Evolutionary conservation across 495 filamentous ascomycete genomes (phyloP).

Genomic region (Penicillium angulare): DNA sequence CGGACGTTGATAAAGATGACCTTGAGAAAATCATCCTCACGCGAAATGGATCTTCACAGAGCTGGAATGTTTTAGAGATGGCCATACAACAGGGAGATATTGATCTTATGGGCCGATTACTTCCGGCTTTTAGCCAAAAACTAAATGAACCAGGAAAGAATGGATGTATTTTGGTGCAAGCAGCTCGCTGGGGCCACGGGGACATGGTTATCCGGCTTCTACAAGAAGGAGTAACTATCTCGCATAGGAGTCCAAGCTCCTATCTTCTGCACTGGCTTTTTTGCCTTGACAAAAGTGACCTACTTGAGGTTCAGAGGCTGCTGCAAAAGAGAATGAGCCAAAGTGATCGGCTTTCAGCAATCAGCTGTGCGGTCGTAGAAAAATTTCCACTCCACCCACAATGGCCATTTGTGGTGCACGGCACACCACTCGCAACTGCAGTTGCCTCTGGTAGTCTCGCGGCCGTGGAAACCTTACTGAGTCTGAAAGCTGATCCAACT

Average conservation of each 20-base stretch:
- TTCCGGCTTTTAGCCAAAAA: not conserved
- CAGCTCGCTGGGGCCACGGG: not conserved
- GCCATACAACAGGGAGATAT: not conserved
- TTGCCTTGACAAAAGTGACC: not conserved
- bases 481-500: not conserved
- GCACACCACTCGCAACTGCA: constrained; percentile 25
- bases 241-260: not conserved
- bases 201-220: not conserved
- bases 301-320: not conserved
- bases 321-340: not conserved
- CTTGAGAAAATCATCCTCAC: not conserved
- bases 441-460: constrained; percentile 11
- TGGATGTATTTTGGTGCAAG: not conserved
- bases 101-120: not conserved
- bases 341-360: not conserved
- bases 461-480: constrained; percentile 17
- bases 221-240: not conserved
- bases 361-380: constrained; percentile 11
- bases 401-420: constrained; percentile 24
- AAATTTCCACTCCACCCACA: constrained; percentile 16
- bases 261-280: not conserved
- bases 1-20: not conserved
- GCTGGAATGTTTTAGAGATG: not conserved
- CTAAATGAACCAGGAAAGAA: not conserved
- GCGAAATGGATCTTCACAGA: not conserved